Evolutionary conservation across 139 green algal species (phyloP), one percentile per base, ranked within the genome.

Genomic region (Nannochloris sp.): DNA sequence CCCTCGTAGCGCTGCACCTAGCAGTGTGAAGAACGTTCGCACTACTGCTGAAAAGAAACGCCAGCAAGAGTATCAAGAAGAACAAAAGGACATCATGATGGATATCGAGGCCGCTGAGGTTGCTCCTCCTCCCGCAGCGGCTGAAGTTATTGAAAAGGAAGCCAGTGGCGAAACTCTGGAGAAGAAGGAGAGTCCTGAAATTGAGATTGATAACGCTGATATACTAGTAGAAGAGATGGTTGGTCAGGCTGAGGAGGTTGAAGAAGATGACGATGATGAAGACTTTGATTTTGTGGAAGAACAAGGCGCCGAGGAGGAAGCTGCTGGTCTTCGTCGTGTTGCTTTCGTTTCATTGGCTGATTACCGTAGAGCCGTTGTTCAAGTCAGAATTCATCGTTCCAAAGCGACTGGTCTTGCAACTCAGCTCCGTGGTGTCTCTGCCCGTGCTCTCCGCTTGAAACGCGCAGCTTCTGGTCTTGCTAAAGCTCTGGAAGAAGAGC

Each of bases 121-220:
- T 51, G 47, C 55, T 42, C 46, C 64, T 55, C 64, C 51, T 32
- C 64, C 64, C 64, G 64, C 64, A 31, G 64, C 53, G 51, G 64
- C 64, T 55, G 38, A 71, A 54, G 51, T 46, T 24, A 35, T 42
- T 37, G 30, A 61, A 56, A 33, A 32, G 51, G 42, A 51, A 19
- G 42, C 19, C 19, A 19, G 19, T 19, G 42, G 19, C 19, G 42
- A 51, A 51, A 51, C 19, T 51, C 19, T 51, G 19, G 42, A 51
- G 42, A 19, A 51, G 19, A 19, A 51, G 42, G 42, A 27, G 42
- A 51, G 19, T 19, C 19, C 42, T 51, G 42, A 19, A 19, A 19
- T 19, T 51, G 42, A 51, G 42, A 51, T 27, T 19, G 42, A 19
- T 19, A 19, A n/a, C n/a, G n/a, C n/a, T n/a, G n/a, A n/a, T n/a